Percentiles rank a stretch among this genome's conserved stretches.
These are phyloP conservation scores for Tylopilus plumbeoviolaceoides DNA, from an alignment of 768 basidiomycete genomes.

Conservation along the genomic window DNA sequence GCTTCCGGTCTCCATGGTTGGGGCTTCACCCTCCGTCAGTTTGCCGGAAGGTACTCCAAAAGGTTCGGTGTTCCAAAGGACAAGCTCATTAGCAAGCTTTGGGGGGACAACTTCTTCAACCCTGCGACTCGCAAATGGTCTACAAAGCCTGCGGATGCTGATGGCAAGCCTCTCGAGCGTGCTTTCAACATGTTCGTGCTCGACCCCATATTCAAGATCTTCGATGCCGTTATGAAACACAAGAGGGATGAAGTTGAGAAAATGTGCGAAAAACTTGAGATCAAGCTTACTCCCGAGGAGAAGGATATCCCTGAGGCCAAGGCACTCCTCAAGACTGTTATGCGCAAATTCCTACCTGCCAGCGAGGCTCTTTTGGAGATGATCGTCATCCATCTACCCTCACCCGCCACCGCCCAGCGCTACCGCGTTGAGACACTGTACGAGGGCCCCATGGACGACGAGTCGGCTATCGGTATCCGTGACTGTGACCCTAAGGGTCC, in stretches of 20 bases:
- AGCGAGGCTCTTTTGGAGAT: conserved; percentile 99
- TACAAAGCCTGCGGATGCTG: conserved; percentile 65
- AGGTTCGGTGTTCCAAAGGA: conserved; percentile 99
- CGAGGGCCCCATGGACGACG: conserved; percentile 99
- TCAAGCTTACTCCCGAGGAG: conserved; percentile 85
- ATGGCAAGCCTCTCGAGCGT: conserved; percentile 92
- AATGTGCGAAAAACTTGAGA: conserved; percentile 95
- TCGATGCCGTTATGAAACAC: conserved; percentile 99
- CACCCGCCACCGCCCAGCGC: conserved; percentile 92
- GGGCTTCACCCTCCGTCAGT: conserved; percentile 99
- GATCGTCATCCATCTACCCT: conserved; percentile 99
- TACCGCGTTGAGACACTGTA: conserved; percentile 99
- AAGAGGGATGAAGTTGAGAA: conserved; percentile 83
- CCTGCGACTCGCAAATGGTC: conserved; percentile 96
- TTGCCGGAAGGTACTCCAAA: conserved; percentile 91
- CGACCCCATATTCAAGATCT: conserved; percentile 98
- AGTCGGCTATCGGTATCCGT: conserved; percentile 96
- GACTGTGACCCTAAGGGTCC: conserved; percentile 97
- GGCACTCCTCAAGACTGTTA: conserved; percentile 91
- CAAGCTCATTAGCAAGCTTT: conserved; percentile 96
- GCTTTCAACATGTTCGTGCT: conserved; percentile 98
- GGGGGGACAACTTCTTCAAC: conserved; percentile 99
- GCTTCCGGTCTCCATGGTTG: conserved; percentile 99
- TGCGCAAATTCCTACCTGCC: conserved; percentile 99
- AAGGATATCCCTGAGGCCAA: conserved; percentile 88